Evolutionary conservation across 2,329 filamentous ascomycete genomes (phyloP).

Genomic region (Periconia sp.): DNA sequence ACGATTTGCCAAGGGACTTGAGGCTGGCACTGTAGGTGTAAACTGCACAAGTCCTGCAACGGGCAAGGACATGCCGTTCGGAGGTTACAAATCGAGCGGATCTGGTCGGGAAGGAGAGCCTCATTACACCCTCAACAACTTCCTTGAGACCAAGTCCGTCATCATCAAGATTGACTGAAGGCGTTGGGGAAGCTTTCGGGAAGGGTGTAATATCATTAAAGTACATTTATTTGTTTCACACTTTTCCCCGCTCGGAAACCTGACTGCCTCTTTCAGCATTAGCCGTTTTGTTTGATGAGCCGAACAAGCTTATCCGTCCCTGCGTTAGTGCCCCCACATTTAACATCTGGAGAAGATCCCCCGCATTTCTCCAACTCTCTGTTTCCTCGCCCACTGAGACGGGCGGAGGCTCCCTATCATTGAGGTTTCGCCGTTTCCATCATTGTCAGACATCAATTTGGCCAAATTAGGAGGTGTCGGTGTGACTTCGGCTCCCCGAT

Average conservation of each 20-base stretch:
- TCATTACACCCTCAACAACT: slow-evolving; percentile 38
- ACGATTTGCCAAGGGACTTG: slow-evolving; percentile 48
- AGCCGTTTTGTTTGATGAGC: no score
- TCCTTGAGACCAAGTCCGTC: slow-evolving; percentile 42
- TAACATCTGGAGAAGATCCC: slow-evolving; percentile 14
- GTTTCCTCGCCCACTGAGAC: slow-evolving; percentile 10
- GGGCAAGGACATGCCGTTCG: slow-evolving; percentile 48
- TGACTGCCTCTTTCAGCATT: slow-evolving; percentile 6
- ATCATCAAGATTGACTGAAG: slow-evolving; percentile 32
- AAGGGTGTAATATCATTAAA: not conserved
- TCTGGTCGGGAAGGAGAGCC: slow-evolving; percentile 44
- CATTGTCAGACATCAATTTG: slow-evolving; percentile 21
- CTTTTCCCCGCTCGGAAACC: no score
- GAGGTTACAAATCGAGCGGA: slow-evolving; percentile 48
- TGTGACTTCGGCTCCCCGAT: slow-evolving; percentile 5
- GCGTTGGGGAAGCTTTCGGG: not conserved
- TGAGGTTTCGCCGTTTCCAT: slow-evolving; percentile 17
- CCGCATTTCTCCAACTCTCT: slow-evolving; percentile 20
- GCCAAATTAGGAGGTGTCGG: slow-evolving; percentile 9
- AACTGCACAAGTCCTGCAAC: slow-evolving; percentile 47
- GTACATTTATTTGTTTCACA: not conserved
- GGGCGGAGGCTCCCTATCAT: slow-evolving; percentile 13
- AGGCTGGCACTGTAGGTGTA: slow-evolving; percentile 48
- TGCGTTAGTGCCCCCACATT: slow-evolving; percentile 28
- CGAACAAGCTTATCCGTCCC: slow-evolving; percentile 9